Percentiles rank a stretch among this genome's conserved stretches.
These are phyloP conservation scores for Spiromastix sp. DNA, from an alignment of 2,329 filamentous ascomycete genomes.

Conservation along the genomic window DNA sequence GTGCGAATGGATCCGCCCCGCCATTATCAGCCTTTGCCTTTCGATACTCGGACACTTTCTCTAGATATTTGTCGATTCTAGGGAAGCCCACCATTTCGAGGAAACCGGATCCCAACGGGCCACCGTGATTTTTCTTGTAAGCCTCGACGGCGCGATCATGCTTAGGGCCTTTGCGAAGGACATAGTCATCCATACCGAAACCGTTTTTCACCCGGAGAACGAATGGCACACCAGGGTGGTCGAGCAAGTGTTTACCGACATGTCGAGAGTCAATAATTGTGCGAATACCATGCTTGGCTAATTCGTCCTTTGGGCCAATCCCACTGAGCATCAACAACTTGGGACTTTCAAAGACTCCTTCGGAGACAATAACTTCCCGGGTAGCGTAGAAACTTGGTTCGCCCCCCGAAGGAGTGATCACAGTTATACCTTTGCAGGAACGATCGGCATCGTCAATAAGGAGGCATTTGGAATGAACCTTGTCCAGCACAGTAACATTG, in stretches of 20 bases:
- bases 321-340: constrained; percentile 44
- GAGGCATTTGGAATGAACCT: constrained; percentile 32
- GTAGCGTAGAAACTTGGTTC: constrained; percentile 38
- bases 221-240: constrained; percentile 31
- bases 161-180: constrained; percentile 27
- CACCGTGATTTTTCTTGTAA: constrained; percentile 33
- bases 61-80: constrained; percentile 45
- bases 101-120: constrained; percentile 31
- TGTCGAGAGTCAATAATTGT: constrained; percentile 24
- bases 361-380: constrained; percentile 39
- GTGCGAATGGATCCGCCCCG: constrained; percentile 43
- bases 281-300: constrained; percentile 22
- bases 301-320: constrained; percentile 32
- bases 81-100: constrained; percentile 47
- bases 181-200: constrained; percentile 26
- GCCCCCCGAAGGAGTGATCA: constrained; percentile 29
- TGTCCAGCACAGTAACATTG: constrained; percentile 21
- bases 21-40: constrained; percentile 32
- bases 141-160: constrained; percentile 22
- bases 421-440: constrained; percentile 36
- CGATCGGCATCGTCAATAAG: constrained; percentile 41
- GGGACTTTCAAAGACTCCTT: constrained; percentile 43
- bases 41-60: constrained; percentile 39
- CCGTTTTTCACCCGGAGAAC: constrained; percentile 34
- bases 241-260: constrained; percentile 23